phyloP scores from a whole-genome alignment of 768 basidiomycete genomes.

The Lentinus brumalis region DNA sequence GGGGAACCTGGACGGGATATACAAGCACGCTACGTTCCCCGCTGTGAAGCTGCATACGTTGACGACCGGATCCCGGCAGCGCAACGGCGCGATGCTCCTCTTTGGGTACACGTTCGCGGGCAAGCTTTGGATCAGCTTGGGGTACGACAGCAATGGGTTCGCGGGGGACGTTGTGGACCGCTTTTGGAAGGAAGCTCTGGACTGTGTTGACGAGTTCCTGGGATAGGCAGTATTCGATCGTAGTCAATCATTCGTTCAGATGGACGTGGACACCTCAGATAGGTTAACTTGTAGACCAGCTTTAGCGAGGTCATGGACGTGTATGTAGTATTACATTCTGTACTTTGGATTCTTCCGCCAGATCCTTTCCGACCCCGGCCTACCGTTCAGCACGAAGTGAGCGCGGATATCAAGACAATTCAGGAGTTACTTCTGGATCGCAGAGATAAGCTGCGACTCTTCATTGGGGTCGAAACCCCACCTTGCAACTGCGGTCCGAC shows the following conservation, averaged over 20 bases:
- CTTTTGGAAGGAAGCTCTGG: slow-evolving; percentile 67
- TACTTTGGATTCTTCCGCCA: neutral
- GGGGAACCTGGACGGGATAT: slow-evolving; percentile 84
- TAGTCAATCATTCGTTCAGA: neutral
- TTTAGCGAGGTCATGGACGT: slow-evolving; percentile 5
- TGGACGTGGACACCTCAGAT: slow-evolving; percentile 5
- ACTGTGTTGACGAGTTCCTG: slow-evolving; percentile 61
- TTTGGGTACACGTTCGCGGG: slow-evolving; percentile 79
- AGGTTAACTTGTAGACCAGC: neutral
- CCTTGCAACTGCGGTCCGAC: slow-evolving; percentile 1
- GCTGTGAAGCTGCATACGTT: slow-evolving; percentile 64
- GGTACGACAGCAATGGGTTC: slow-evolving; percentile 80
- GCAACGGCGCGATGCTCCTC: slow-evolving; percentile 75
- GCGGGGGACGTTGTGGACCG: slow-evolving; percentile 56
- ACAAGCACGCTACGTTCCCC: slow-evolving; percentile 65
- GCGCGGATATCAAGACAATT: slow-evolving; percentile 1
- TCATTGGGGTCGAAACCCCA: slow-evolving; percentile 8
- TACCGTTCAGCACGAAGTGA: neutral
- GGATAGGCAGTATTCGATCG: slow-evolving; percentile 13
- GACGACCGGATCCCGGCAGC: slow-evolving; percentile 84
- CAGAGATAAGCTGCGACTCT: slow-evolving; percentile 1
- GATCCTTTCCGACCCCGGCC: no score
- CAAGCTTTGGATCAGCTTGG: slow-evolving; percentile 77
- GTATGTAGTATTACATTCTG: neutral
- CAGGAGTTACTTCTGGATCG: slow-evolving; percentile 3